A percentile compares a stretch with the other conserved stretches of the same genome.
Conservation (phyloP, 2,329 filamentous ascomycete species). For the Zasmidium cellare region DNA sequence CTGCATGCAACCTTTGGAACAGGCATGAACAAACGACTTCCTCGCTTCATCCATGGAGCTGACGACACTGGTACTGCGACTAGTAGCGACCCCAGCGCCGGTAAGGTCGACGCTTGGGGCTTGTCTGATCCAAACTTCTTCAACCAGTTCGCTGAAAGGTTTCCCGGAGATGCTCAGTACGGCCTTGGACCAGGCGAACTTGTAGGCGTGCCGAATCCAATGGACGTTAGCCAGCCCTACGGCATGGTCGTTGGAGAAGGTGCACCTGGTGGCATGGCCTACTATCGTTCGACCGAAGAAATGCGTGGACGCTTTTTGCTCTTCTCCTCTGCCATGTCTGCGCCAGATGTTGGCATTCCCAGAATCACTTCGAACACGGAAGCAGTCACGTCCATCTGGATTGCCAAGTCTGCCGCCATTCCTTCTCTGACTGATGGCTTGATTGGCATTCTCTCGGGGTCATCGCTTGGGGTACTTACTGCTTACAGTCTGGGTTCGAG, state of each 20-base stretch:
- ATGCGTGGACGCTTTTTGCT: slow-evolving; percentile 74
- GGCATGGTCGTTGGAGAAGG: slow-evolving; percentile 85
- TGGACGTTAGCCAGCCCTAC: slow-evolving; percentile 86
- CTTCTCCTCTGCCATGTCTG: slow-evolving; percentile 59
- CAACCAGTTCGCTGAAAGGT: slow-evolving; percentile 74
- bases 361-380: slow-evolving; percentile 69
- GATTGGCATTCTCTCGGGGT: slow-evolving; percentile 79
- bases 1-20: slow-evolving; percentile 75
- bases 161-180: slow-evolving; percentile 71
- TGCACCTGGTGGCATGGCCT: slow-evolving; percentile 76
- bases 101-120: slow-evolving; percentile 80
- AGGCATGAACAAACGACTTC: slow-evolving; percentile 66
- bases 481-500: slow-evolving; percentile 66
- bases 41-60: slow-evolving; percentile 80
- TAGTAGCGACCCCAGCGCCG: slow-evolving; percentile 74
- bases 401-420: slow-evolving; percentile 77
- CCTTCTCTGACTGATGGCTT: slow-evolving; percentile 72
- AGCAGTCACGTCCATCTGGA: slow-evolving; percentile 79
- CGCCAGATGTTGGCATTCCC: slow-evolving; percentile 72
- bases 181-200: slow-evolving; percentile 75
- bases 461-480: slow-evolving; percentile 78
- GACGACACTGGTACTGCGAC: slow-evolving; percentile 77
- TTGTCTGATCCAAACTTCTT: slow-evolving; percentile 72
- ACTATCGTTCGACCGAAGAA: slow-evolving; percentile 74
- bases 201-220: slow-evolving; percentile 76